Base-by-base conservation (phyloP, 1,284 basidiomycete genomes). In the Leccinum fallax region DNA sequence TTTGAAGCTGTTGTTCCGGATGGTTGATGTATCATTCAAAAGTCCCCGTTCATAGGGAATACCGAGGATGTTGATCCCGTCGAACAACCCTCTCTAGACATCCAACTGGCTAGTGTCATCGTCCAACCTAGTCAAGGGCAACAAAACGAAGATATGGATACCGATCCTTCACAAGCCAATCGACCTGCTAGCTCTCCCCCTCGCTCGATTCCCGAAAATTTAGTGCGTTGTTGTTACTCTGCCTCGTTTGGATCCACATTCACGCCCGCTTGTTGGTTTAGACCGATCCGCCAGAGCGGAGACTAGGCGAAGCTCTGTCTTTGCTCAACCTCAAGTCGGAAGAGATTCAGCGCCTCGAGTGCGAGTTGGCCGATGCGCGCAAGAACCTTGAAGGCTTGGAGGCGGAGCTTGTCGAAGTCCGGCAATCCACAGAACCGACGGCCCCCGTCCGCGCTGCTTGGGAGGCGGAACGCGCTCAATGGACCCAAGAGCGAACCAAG, bases 251-350 rank as follows among this genome's bases (percentile, higher is more conserved):
- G 26, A 26, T 21, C 16, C 4, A 7, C 1, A 21, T 26, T 67
- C 53, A 65, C 10, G 2, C 36, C 10, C 0, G 11, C 9, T 30
- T 30, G 5, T 6, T 32, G 53, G 34, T 34, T 36, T 36, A 74
- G 75, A 67, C 69, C 2, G 67, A 76, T 36, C 67, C 70, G 1
- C 73, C 76, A 16, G 68, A 67, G 36, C 66, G 69, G 32, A 69
- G 69, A 46, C 68, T 77, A 6, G 72, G 70, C 24, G 65, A 75
- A 38, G 76, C 74, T 1, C 59, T 79, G 11, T 73, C 72, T 5
- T 60, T 78, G 26, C 69, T 78, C 21, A 69, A 78, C 51, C 61
- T 71, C 34, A 78, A 79, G 61, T 78, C 77, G 1, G 76, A 77
- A 57, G 78, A 78, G 57, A 79, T 79, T n/a, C 66, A 75, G 11